phyloP scores from a whole-genome alignment of 768 basidiomycete species.

The Cystoderma amianthinum region DNA sequence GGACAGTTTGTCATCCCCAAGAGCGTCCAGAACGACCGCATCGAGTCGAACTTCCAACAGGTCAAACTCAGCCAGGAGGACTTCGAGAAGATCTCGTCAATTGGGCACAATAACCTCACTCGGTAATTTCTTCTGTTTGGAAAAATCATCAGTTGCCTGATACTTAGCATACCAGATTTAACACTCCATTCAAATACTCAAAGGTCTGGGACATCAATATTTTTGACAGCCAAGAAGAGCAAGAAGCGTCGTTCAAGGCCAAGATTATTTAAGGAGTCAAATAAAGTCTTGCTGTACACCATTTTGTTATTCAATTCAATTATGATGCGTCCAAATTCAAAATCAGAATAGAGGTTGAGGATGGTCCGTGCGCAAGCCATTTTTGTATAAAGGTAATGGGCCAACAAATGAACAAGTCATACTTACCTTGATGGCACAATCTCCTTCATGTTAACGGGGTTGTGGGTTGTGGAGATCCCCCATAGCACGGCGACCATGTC shows the following conservation, averaged over 20 bases:
- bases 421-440: slow-evolving; percentile 50
- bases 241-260: slow-evolving; percentile 24
- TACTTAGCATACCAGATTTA: slow-evolving; percentile 34
- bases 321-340: not conserved
- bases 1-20: slow-evolving; percentile 85
- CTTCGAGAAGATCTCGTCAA: slow-evolving; percentile 47
- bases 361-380: slow-evolving; percentile 20
- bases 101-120: slow-evolving; percentile 41
- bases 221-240: slow-evolving; percentile 60
- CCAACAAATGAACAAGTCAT: slow-evolving; percentile 22
- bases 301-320: not conserved
- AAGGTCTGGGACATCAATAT: slow-evolving; percentile 68
- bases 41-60: slow-evolving; percentile 74
- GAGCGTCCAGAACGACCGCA: slow-evolving; percentile 65
- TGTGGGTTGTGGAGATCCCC: slow-evolving; percentile 40
- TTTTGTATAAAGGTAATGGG: slow-evolving; percentile 12
- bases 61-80: slow-evolving; percentile 61
- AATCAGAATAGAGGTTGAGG: not conserved
- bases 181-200: slow-evolving; percentile 51
- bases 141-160: not conserved
- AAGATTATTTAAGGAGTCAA: slow-evolving; percentile 19
- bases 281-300: not conserved
- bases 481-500: slow-evolving; percentile 60
- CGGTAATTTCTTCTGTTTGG: slow-evolving; percentile 18
- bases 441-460: slow-evolving; percentile 37